These are phyloP conservation scores for Trichomonas vaginalis DNA, from an alignment of 208 protist species.

Conservation along the genomic window DNA sequence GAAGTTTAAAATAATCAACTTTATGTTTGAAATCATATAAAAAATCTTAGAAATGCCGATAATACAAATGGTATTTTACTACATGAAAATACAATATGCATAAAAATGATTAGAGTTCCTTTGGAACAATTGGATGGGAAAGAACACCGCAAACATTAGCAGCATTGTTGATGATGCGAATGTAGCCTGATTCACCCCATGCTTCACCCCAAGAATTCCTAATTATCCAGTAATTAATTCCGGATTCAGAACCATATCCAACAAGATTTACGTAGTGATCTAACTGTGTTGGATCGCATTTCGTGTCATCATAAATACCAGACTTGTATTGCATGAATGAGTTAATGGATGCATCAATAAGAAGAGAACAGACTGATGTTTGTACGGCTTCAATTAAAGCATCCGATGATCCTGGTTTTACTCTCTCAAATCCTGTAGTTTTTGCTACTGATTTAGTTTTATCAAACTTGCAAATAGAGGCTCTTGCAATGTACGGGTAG, in stretches of 20 bases:
- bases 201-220: slow-evolving; percentile 36
- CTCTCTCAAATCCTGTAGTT: background rate
- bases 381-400: background rate
- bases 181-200: slow-evolving; percentile 32
- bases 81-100: too few species aligned
- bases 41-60: too few species aligned
- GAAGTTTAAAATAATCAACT: too few species aligned
- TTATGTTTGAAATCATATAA: too few species aligned
- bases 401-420: background rate
- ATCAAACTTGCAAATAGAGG: background rate
- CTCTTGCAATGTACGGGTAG: slow-evolving; percentile 39
- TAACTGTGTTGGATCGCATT: slow-evolving; percentile 21
- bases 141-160: slow-evolving; percentile 10
- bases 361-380: too few species aligned
- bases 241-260: slow-evolving; percentile 33
- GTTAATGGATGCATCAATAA: slow-evolving; percentile 31
- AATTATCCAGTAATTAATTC: slow-evolving; percentile 31
- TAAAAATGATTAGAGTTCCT: background rate
- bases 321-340: slow-evolving; percentile 36
- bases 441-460: background rate
- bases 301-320: slow-evolving; percentile 27
- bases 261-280: slow-evolving; percentile 38
- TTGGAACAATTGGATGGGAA: background rate
- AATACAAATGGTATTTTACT: too few species aligned
- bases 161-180: background rate